These are phyloP conservation scores for Starmerella sp. DNA, from an alignment of 805 yeast species.

Conservation along the genomic window DNA sequence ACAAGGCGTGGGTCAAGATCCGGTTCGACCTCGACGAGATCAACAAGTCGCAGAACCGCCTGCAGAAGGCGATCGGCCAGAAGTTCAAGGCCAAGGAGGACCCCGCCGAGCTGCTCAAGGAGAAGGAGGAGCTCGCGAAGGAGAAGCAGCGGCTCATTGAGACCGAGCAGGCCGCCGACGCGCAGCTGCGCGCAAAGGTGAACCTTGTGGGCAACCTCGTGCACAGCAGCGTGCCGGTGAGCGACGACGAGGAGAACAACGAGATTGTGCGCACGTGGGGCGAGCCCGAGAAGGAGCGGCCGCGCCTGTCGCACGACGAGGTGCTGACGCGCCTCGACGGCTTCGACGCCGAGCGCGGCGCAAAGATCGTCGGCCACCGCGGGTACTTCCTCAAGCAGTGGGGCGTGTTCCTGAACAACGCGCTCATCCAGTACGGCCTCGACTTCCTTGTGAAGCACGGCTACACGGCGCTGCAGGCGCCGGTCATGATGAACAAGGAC, in stretches of 20 bases:
- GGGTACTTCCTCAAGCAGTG: conserved; percentile 90
- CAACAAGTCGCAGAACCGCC: conserved; percentile 77
- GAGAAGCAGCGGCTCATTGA: conserved; percentile 57
- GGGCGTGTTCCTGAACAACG: conserved; percentile 97
- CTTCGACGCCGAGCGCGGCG: conserved; percentile 98
- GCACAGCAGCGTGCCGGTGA: conserved; percentile 79
- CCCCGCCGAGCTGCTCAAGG: conserved; percentile 66
- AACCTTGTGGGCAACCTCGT: conserved; percentile 88
- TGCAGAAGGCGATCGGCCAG: conserved; percentile 87
- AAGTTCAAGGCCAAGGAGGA: conserved; percentile 93
- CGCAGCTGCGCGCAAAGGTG: conserved; percentile 63
- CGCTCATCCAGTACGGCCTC: conserved; percentile 91
- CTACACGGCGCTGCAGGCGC: conserved; percentile 90
- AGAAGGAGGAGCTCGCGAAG: conserved; percentile 64
- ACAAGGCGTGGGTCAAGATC: conserved; percentile 83
- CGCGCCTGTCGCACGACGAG: conserved; percentile 91
- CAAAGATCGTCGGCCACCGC: conserved; percentile 94
- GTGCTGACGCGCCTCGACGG: conserved; percentile 89
- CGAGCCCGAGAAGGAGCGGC: conserved; percentile 48
- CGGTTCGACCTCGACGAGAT: conserved; percentile 82
- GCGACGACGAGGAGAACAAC: conserved; percentile 83
- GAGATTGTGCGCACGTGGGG: conserved; percentile 80
- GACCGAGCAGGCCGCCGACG: conserved; percentile 71
- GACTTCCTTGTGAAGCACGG: conserved; percentile 66
- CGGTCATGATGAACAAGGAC: conserved; percentile 99